Percentiles rank a stretch among this genome's conserved stretches.
Conservation (phyloP, 225 moss, liverwort and hornwort genomes). For the Sphagnum tenellum region DNA sequence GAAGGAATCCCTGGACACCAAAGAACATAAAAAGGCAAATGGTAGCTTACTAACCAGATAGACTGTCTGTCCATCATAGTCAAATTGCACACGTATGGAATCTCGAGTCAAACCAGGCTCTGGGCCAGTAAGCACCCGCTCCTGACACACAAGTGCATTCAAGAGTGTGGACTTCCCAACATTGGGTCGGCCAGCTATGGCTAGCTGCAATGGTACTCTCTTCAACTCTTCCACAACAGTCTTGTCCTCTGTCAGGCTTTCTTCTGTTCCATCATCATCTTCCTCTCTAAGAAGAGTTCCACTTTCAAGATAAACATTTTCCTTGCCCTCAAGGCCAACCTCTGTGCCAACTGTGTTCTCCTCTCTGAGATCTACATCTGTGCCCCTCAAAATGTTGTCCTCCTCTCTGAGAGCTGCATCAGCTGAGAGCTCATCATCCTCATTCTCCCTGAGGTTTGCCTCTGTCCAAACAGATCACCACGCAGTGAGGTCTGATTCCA, state of each 20-base stretch:
- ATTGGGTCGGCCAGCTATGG: constrained; percentile 90
- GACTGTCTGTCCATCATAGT: constrained; percentile 67
- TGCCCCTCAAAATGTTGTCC: constrained; percentile 26
- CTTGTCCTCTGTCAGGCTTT: constrained; percentile 25
- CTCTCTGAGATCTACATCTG: constrained; percentile 11
- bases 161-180: constrained; percentile 96
- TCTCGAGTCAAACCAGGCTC: constrained; percentile 99
- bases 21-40: constrained; percentile 1
- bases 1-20: neutral
- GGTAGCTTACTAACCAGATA: constrained; percentile 43
- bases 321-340: neutral
- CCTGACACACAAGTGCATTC: constrained; percentile 65
- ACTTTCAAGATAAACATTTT: too few species aligned
- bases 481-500: neutral
- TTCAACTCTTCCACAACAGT: constrained; percentile 32
- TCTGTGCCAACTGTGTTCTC: constrained; percentile 2
- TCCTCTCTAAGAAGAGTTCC: too few species aligned
- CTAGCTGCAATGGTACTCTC: constrained; percentile 80
- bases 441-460: constrained; percentile 25
- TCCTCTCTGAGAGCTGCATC: constrained; percentile 43
- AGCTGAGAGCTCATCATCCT: constrained; percentile 19
- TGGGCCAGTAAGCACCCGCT: constrained; percentile 93
- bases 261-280: too few species aligned
- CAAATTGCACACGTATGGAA: constrained; percentile 64
- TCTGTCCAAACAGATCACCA: constrained; percentile 12